Percentiles rank a stretch among this genome's conserved stretches.
These are phyloP conservation scores for Phanerodontia chrysosporium DNA, from an alignment of 768 basidiomycete species.

Conservation along the genomic window DNA sequence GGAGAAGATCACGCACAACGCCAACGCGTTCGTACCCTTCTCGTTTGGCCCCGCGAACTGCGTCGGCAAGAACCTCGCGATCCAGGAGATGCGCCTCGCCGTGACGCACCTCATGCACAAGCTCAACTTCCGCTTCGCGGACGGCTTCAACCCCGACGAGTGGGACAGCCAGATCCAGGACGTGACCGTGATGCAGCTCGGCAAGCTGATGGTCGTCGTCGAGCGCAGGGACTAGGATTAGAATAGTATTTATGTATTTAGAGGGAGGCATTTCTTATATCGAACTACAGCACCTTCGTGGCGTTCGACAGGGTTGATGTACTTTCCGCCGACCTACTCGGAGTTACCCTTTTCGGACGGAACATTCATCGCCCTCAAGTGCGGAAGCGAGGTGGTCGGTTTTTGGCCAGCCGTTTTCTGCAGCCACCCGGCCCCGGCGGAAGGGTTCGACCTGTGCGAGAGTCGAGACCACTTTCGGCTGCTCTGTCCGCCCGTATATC, in stretches of 20 bases:
- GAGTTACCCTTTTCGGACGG: background rate
- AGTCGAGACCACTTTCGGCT: too few relatives aligned
- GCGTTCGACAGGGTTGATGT: background rate
- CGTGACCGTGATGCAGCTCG: constrained; percentile 8
- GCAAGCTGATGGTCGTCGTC: constrained; percentile 9
- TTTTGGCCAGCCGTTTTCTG: too few relatives aligned
- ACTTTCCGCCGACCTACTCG: background rate
- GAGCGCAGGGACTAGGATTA: background rate
- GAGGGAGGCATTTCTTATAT: too few relatives aligned
- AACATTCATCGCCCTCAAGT: background rate
- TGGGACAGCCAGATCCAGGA: constrained; percentile 35
- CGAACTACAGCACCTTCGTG: background rate
- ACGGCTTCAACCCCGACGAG: constrained; percentile 15
- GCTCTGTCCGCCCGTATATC: too few relatives aligned
- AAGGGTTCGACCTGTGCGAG: too few relatives aligned
- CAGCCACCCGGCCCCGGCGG: too few relatives aligned
- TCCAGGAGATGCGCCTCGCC: constrained; percentile 32
- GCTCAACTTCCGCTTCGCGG: constrained; percentile 17
- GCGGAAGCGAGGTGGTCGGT: background rate
- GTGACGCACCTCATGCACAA: constrained; percentile 25
- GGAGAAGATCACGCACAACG: constrained; percentile 19
- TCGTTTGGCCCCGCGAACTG: constrained; percentile 50
- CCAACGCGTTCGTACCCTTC: constrained; percentile 37
- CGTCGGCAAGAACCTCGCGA: constrained; percentile 41
- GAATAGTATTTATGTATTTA: too few relatives aligned